Conservation (phyloP, 495 filamentous ascomycete genomes). For the Schizothecium vesticola region DNA sequence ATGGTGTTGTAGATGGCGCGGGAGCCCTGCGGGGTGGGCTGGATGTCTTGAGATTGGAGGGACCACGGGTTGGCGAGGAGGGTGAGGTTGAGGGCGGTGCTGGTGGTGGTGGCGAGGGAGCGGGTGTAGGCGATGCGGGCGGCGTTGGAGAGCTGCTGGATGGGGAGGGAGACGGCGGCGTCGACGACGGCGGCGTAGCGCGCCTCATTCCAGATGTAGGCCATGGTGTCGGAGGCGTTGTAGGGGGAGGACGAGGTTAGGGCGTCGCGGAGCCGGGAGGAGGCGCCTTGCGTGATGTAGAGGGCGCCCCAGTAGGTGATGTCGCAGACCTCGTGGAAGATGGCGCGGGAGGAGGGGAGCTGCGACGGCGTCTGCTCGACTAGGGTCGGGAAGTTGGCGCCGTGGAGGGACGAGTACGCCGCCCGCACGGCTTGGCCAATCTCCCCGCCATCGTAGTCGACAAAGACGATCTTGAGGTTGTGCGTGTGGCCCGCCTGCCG, state of each 20-base stretch:
- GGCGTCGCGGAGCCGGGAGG: slow-evolving; percentile 32
- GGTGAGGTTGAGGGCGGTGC: slow-evolving; percentile 30
- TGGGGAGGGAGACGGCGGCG: slow-evolving; percentile 22
- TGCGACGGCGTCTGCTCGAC: slow-evolving; percentile 24
- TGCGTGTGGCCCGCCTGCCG: slow-evolving; percentile 35
- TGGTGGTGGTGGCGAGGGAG: slow-evolving; percentile 27
- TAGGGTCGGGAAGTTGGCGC: slow-evolving; percentile 36
- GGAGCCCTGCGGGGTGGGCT: slow-evolving; percentile 45
- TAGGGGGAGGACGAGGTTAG: slow-evolving; percentile 32
- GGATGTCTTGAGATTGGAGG: slow-evolving; percentile 36
- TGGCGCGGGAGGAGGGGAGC: slow-evolving; percentile 22
- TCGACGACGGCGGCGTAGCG: slow-evolving; percentile 44
- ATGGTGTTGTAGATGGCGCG: slow-evolving; percentile 49
- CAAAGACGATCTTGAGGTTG: slow-evolving; percentile 41
- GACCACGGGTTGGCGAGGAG: slow-evolving; percentile 41
- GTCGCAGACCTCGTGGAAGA: slow-evolving; percentile 38
- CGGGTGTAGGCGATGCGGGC: slow-evolving; percentile 35
- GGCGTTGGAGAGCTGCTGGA: slow-evolving; percentile 29
- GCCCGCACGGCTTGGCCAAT: slow-evolving; percentile 38
- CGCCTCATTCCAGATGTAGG: slow-evolving; percentile 49
- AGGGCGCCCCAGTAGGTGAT: slow-evolving; percentile 46
- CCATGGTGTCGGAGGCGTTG: slow-evolving; percentile 36
- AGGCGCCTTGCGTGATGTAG: slow-evolving; percentile 35
- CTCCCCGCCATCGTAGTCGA: slow-evolving; percentile 49
- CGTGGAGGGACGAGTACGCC: slow-evolving; percentile 39